Evolutionary conservation across 202 grass and related monocot species (phyloP).

Genomic region (Carex arenaria): DNA sequence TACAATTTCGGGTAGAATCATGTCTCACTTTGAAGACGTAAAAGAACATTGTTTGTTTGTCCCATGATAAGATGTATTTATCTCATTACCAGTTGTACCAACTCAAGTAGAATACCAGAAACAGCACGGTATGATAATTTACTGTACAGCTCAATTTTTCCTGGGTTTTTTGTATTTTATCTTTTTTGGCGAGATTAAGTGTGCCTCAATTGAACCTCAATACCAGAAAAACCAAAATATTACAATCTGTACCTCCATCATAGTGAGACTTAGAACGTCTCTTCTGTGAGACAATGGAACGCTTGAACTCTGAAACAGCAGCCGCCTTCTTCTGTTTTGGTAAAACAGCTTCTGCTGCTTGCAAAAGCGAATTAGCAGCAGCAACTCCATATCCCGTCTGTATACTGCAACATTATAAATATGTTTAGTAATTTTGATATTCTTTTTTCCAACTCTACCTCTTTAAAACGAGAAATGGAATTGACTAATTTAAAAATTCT

Average conservation of each 20-base stretch:
- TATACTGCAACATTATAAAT: conserved; percentile 33
- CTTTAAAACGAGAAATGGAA: no score
- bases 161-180: not conserved
- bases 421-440: no score
- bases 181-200: not conserved
- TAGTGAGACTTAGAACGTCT: conserved; percentile 48
- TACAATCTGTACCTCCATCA: conserved; percentile 29
- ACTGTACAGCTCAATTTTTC: not conserved
- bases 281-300: conserved; percentile 56
- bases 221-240: not conserved
- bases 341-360: conserved; percentile 52
- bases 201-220: not conserved
- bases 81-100: not conserved
- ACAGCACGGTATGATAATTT: not conserved
- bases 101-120: not conserved
- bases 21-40: not conserved
- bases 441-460: no score
- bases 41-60: not conserved
- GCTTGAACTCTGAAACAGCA: conserved; percentile 77
- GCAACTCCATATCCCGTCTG: conserved; percentile 60
- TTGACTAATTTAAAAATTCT: no score
- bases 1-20: not conserved
- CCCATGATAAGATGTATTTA: not conserved
- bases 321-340: conserved; percentile 81
- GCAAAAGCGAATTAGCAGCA: conserved; percentile 52